Evolutionary conservation across 2,329 filamentous ascomycete species (phyloP), one percentile per base, ranked within the genome.

Genomic region (Botrytis fragariae): DNA sequence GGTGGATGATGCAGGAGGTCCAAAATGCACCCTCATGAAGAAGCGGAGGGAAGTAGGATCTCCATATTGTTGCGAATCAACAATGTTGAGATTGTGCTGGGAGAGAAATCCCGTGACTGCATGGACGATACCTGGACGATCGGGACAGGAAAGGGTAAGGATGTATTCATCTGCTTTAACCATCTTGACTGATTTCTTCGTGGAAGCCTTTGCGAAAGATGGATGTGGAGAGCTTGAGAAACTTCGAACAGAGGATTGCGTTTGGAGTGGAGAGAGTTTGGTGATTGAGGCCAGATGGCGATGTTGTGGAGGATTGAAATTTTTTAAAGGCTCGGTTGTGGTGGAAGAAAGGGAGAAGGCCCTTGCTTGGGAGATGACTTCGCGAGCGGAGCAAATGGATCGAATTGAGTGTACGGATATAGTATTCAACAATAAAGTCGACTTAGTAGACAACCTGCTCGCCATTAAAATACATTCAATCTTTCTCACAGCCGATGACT

Each of bases 11-110:
- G 72, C 74, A 16, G 85, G 86, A 74, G 91, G 88, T 16, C 89
- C 91, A 79, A 95, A 95, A 82, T 95, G 93, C 78, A 95, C 92
- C 81, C 93, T 89, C 93, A 96, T 95, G 85, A 96, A 96, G 86
- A 96, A 96, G 73, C 88, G 91, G 81, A 92, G 85, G 32, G 91
- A 92, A 37, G 86, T 88, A 39, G 90, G 89, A 83, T 95, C 93
- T 60, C 90, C 92, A 85, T 93, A 96, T 84, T 96, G 93, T 83
- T 94, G 93, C 76, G 94, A 88, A 83, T 96, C 92, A 76, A 95
- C 85, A 81, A 96, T 93, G 83, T 94, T 96, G 83, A 95, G 87
- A 79, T 89, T 88, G 82, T 93, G 88, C 75, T 87, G 83, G 64
- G 92, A 92, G 76, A 96, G 88, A 78, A 95, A 87, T 75, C 90